Evolutionary conservation across 176 grass and related monocot species (phyloP), one percentile per base, ranked within the genome.

Genomic region (Avena atlantica): DNA sequence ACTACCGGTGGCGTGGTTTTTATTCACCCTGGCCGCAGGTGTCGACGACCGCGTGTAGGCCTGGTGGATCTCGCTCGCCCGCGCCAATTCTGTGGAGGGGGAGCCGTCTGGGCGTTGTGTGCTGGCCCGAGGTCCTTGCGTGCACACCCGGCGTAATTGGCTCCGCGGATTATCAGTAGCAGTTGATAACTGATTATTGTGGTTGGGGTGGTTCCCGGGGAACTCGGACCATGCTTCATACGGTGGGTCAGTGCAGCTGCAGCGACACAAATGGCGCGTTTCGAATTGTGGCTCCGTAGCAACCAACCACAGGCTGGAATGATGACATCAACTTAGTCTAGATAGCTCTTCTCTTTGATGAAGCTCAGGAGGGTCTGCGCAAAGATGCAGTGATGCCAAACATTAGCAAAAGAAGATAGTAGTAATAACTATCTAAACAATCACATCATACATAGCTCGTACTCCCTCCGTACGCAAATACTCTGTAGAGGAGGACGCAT

Each of bases 41-140:
- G 69, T 10, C 19, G 40, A n/a, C 65, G 40, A 45, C 70, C 11
- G 70, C 42, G 69, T 48, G 70, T 0, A 23, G 42, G 2, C 42
- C n/a, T 73, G 44, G 44, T 74, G 71, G 71, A 74, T 74, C 44
- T 74, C 11, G n/a, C 71, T 5, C 44, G 44, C 2, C 71, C 71
- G 71, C 71, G 71, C 44, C 71, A 7, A 0, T 47, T 8, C n/a
- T 25, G 53, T 56, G n/a, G 45, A 25, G 71, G 45, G 21, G 21
- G n/a, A 49, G 20, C 5, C 37, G 68, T 73, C 42, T 49, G 20
- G 20, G 20, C 20, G 42, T 73, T 73, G 70, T 48, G 70, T 73
- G 70, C 70, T 73, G 10, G 70, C 70, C 70, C 13, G 37, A 47
- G 69, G 15, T 36, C 16, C 29, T 34, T 13, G 19, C 10, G 20